These are phyloP conservation scores for Phytopythium mirpurense DNA, from an alignment of 352 stramenopile genomes.

Conservation along the genomic window DNA sequence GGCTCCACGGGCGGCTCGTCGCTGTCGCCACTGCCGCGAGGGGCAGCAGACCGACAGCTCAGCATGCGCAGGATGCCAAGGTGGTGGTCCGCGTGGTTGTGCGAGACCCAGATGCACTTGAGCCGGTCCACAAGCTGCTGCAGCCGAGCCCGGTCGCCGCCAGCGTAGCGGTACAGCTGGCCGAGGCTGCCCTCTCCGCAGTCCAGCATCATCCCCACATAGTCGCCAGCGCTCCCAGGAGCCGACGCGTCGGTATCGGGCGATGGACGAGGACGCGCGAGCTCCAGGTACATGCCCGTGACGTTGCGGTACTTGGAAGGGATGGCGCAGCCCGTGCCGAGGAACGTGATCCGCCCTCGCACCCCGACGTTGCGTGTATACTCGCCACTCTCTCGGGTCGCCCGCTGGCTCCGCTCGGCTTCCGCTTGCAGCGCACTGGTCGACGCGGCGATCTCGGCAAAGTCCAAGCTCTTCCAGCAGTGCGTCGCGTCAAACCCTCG, in stretches of 20 bases:
- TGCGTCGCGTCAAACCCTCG: conserved; percentile 53
- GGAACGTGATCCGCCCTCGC: conserved; percentile 87
- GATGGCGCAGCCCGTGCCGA: conserved; percentile 95
- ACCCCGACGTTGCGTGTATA: not conserved
- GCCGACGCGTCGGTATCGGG: not conserved
- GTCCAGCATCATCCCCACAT: conserved; percentile 90
- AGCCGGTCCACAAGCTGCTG: conserved; percentile 61
- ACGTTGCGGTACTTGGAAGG: conserved; percentile 99
- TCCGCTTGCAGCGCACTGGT: conserved; percentile 12
- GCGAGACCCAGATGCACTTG: conserved; percentile 95
- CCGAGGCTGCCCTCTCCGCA: conserved; percentile 95
- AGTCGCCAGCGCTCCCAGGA: not conserved
- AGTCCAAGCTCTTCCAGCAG: conserved; percentile 49
- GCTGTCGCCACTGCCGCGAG: not conserved
- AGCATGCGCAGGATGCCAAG: conserved; percentile 92
- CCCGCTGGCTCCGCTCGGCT: not conserved
- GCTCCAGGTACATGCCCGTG: conserved; percentile 90
- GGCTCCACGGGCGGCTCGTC: conserved; percentile 34
- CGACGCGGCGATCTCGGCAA: conserved; percentile 33
- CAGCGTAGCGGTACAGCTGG: conserved; percentile 80
- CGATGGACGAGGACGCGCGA: conserved; percentile 17
- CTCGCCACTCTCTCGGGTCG: not conserved
- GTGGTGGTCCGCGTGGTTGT: conserved; percentile 98
- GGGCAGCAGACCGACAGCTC: conserved; percentile 38
- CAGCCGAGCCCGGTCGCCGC: conserved; percentile 33